phyloP scores from a whole-genome alignment of 169 alveolate genomes.

The Cyclospora cayetanensis region DNA sequence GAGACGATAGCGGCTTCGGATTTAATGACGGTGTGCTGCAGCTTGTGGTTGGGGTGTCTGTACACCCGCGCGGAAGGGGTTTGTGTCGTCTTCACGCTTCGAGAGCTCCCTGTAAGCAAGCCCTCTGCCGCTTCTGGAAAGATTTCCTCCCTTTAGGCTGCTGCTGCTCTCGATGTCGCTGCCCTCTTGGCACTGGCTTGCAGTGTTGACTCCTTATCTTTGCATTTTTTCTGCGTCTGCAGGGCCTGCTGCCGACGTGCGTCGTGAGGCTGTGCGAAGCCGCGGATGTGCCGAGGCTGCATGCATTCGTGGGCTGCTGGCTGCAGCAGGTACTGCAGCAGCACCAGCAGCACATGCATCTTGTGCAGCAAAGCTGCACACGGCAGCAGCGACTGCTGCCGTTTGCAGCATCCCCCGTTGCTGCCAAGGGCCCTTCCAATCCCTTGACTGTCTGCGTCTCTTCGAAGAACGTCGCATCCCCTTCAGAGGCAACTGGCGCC shows the following conservation, averaged over 20 bases:
- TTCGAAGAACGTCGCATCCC: background rate
- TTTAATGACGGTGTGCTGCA: background rate
- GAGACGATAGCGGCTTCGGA: background rate
- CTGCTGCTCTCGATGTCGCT: background rate
- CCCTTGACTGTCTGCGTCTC: background rate
- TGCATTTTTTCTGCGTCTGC: background rate
- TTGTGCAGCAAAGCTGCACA: background rate
- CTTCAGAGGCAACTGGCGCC: background rate
- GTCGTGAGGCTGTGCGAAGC: background rate
- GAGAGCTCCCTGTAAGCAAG: background rate
- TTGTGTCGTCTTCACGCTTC: background rate
- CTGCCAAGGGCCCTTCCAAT: background rate
- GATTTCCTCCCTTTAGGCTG: background rate
- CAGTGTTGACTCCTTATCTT: background rate
- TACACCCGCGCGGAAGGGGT: background rate
- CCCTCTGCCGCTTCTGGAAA: background rate
- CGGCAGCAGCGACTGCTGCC: background rate
- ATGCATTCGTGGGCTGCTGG: background rate
- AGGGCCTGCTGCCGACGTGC: background rate
- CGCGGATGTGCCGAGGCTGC: background rate
- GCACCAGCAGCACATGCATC: background rate
- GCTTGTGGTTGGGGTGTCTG: background rate
- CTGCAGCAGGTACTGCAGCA: conserved; percentile 15
- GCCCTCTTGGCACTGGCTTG: background rate
- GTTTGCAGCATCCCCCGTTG: background rate